Percentiles rank a stretch among this genome's conserved stretches.
These are phyloP conservation scores for Tubosaeta sp. DNA, from an alignment of 768 basidiomycete species.

Conservation along the genomic window DNA sequence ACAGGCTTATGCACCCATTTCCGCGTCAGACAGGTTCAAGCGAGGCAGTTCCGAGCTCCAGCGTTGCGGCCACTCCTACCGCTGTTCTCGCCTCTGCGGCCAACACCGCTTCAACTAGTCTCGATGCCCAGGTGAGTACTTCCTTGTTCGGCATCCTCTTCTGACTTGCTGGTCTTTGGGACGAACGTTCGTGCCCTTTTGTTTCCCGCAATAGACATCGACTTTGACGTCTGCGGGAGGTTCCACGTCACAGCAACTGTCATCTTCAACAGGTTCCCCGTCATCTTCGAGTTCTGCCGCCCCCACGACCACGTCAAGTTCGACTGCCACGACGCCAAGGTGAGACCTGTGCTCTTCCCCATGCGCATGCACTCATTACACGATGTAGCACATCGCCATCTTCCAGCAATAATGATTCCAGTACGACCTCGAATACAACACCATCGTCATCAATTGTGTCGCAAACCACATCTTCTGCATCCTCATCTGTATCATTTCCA, in stretches of 20 bases:
- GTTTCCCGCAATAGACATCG: conserved; percentile 1
- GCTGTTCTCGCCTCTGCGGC: not conserved
- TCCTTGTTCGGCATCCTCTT: not conserved
- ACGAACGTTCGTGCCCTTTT: not conserved
- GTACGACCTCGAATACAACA: not conserved
- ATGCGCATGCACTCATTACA: not conserved
- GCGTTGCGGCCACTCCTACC: not conserved
- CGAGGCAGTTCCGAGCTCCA: not conserved
- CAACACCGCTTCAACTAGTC: not conserved
- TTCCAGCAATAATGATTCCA: not conserved
- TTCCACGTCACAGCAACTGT: not conserved
- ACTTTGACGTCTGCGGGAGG: not conserved
- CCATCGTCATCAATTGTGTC: not conserved
- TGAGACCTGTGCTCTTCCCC: not conserved
- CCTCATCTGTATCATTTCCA: conserved; percentile 1
- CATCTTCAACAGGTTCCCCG: not conserved
- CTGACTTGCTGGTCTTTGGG: not conserved
- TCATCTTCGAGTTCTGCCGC: not conserved
- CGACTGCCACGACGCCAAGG: conserved; percentile 14
- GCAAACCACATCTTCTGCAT: not conserved
- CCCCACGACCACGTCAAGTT: not conserved
- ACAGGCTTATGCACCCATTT: not conserved
- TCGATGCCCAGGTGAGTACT: not conserved
- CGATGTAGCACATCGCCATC: conserved; percentile 3
- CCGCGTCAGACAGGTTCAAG: not conserved